Percentiles rank a stretch among this genome's conserved stretches.
These are phyloP conservation scores for Amanita rimosa DNA, from an alignment of 768 basidiomycete species.

Conservation along the genomic window DNA sequence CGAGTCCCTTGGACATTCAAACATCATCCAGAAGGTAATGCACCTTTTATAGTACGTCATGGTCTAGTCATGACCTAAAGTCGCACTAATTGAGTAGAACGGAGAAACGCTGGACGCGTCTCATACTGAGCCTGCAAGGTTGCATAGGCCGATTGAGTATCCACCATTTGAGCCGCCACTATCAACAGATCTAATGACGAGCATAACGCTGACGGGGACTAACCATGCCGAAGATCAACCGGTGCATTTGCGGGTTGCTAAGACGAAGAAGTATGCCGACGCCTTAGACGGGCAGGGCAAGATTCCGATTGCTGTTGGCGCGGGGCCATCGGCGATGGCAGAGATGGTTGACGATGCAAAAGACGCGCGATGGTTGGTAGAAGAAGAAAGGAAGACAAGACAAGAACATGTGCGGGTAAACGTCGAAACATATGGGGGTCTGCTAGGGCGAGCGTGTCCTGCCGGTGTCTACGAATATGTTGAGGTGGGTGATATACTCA, in stretches of 20 bases:
- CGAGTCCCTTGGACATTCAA: constrained; percentile 88
- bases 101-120: constrained; percentile 42
- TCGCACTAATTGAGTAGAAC: constrained; percentile 6
- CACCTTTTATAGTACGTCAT: constrained; percentile 15
- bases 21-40: constrained; percentile 31
- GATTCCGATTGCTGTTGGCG: constrained; percentile 15
- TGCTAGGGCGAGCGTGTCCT: constrained; percentile 86
- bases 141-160: constrained; percentile 71
- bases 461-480: constrained; percentile 98
- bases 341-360: constrained; percentile 13
- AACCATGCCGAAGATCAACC: constrained; percentile 98
- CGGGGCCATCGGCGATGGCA: constrained; percentile 16
- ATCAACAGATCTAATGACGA: constrained; percentile 89
- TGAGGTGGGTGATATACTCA: constrained; percentile 22
- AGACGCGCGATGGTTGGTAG: constrained; percentile 24
- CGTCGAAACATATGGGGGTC: constrained; percentile 69
- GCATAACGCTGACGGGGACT: constrained; percentile 82
- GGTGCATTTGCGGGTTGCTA: constrained; percentile 67
- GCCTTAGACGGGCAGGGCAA: constrained; percentile 15
- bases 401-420: constrained; percentile 67
- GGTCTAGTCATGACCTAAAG: not conserved
- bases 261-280: constrained; percentile 18
- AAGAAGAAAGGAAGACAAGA: constrained; percentile 24
- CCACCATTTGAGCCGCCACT: constrained; percentile 82
- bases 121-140: constrained; percentile 57